These are phyloP conservation scores for Nicotiana undulata DNA, from an alignment of 257 asterid genomes.

Conservation along the genomic window DNA sequence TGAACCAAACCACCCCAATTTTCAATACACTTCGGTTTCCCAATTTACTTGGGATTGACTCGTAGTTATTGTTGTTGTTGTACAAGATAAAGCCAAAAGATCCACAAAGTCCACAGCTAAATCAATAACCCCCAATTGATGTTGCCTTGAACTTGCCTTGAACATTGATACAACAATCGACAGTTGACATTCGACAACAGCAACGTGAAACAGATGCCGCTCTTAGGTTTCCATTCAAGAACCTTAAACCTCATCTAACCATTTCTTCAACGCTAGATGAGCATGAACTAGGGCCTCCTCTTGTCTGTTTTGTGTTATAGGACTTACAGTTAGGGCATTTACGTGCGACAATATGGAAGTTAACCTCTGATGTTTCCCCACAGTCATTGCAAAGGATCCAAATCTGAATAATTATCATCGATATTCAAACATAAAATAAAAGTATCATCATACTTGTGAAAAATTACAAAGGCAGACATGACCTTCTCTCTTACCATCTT, in stretches of 20 bases:
- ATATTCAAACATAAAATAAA: not conserved
- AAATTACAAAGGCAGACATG: not conserved
- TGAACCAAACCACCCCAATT: not conserved
- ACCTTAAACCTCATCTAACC: constrained; percentile 16
- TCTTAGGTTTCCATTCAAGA: not conserved
- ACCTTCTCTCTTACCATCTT: constrained; percentile 41
- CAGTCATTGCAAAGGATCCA: constrained; percentile 74
- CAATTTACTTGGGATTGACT: not conserved
- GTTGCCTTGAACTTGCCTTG: not conserved
- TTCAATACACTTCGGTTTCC: not conserved
- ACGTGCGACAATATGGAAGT: constrained; percentile 43
- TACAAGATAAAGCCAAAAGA: not conserved
- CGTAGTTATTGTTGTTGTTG: not conserved
- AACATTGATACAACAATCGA: no score
- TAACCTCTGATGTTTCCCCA: constrained; percentile 50
- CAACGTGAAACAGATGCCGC: not conserved
- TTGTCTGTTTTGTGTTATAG: constrained; percentile 56
- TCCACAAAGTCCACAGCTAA: not conserved
- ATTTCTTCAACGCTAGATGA: constrained; percentile 15
- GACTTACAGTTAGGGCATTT: constrained; percentile 58
- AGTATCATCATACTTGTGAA: not conserved
- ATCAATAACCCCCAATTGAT: not conserved
- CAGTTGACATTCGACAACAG: not conserved
- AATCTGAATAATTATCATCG: constrained; percentile 22
- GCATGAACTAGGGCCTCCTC: constrained; percentile 25